Conservation (phyloP, 139 green algal genomes). For the Chlorella sp. region DNA sequence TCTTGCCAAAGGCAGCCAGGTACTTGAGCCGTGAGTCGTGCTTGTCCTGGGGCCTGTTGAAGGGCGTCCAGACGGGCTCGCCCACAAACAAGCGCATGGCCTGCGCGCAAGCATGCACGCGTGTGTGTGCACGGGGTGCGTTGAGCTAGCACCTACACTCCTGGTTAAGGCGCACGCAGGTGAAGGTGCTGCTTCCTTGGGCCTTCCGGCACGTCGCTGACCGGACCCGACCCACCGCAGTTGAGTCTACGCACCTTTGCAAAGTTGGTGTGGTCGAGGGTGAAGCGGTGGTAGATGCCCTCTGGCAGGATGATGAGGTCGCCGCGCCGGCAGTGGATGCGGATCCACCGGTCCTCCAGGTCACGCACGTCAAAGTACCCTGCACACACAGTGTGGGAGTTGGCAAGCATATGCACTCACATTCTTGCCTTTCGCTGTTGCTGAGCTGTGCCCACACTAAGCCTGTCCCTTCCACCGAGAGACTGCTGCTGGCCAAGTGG, state of each 20-base stretch:
- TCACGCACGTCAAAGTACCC: slow-evolving; percentile 97
- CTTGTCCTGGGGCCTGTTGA: slow-evolving; percentile 73
- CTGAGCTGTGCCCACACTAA: too few species aligned
- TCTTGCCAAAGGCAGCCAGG: not conserved
- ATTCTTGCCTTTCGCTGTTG: not conserved
- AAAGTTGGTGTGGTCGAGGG: slow-evolving; percentile 80
- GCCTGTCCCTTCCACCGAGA: too few species aligned
- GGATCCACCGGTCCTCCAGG: slow-evolving; percentile 82
- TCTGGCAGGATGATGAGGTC: slow-evolving; percentile 90
- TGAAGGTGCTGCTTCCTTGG: too few species aligned
- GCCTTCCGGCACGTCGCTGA: too few species aligned
- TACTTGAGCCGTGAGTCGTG: slow-evolving; percentile 59
- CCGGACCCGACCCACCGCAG: too few species aligned
- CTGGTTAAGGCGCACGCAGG: too few species aligned
- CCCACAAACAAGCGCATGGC: slow-evolving; percentile 93
- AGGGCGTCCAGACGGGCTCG: slow-evolving; percentile 89
- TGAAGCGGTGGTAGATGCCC: slow-evolving; percentile 97
- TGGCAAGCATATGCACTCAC: not conserved
- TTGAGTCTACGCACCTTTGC: slow-evolving; percentile 61
- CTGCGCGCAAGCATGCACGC: too few species aligned
- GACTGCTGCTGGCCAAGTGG: too few species aligned
- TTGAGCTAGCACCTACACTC: too few species aligned
- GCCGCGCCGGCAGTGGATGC: slow-evolving; percentile 70
- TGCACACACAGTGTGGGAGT: slow-evolving; percentile 13
- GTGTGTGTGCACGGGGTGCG: too few species aligned